Base-by-base conservation (phyloP, 2,329 filamentous ascomycete genomes). In the Elsinoe batatas region DNA sequence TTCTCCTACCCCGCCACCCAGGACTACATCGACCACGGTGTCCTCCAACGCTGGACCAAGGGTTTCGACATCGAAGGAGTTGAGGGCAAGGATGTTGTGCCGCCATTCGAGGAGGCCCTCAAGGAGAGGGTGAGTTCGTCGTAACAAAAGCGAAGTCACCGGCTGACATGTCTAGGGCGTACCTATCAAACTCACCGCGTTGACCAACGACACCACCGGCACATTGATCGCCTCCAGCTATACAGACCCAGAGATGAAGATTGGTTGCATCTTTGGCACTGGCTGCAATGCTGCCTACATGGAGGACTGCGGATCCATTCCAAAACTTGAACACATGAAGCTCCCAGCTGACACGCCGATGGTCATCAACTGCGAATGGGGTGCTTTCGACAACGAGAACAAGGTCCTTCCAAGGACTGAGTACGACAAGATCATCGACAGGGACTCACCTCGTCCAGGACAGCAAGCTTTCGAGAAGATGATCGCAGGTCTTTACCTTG, bases 231-330 rank as follows among this genome's bases (percentile, higher is more conserved):
- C 93, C 59, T 97, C 91, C 22, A 86, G 89, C 30, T 98, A 98
- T 74, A 97, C 91, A n/a, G 91, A 98, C 68, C 76, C 84, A 44
- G 82, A 84, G 63, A 94, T 96, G 81, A 90, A 84, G 74, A 93
- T 97, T 65, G 93, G 93, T 56, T 96, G 91, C 72, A 98, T 98
- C 68, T 98, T 98, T 66, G 93, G 93, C 64, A 98, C 93, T 11
- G 93, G 93, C 58, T 96, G 93, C 75, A 98, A 98, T 67, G 93
- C 91, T 38, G 93, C 93, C 37, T 98, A 98, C 76, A 95, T 98
- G 87, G 93, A 98, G 73, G 74, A 94, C 66, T 88, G 82, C 61
- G 90, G 89, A 61, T 88, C 85, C 11, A 89, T 98, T 61, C 91
- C 91, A 61, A 98, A 98, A 78, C 82, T 98, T 55, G 88, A 87